Evolutionary conservation across 2,329 filamentous ascomycete genomes (phyloP), one percentile per base, ranked within the genome.

Genomic region (Colletotrichum falcatum): DNA sequence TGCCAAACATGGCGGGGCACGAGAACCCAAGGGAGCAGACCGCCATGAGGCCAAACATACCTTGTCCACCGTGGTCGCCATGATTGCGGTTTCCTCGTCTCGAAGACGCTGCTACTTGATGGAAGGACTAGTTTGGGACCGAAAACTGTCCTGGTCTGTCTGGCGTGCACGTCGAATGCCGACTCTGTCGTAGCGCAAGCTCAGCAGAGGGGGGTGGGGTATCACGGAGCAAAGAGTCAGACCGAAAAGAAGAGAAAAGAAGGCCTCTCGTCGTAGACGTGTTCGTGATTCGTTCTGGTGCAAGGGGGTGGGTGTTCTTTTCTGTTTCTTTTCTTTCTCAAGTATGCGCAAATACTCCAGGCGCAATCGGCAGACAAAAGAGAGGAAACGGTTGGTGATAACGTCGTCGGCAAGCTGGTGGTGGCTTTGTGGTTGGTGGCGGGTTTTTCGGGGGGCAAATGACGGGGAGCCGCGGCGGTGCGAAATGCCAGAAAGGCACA

Each of bases 51-150:
- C 39, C 26, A 35, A 46, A 78, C 88, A 75, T 80, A 93, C 94
- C 92, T 98, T 98, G 78, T 98, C 95, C 81, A 98, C 94, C 51
- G 95, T 98, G 72, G 95, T 98, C 88, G 95, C 88, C 96, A 98
- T 98, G 78, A 82, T 92, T 86, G 80, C 80, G 77, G 73, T 72
- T 37, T 68, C 71, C 30, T 48, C 44, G 65, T 70, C 56, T 44
- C 48, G 70, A 56, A 58, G 58, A 48, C 51, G 49, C 46, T 58
- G 28, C 39, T 66, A 48, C 30, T 28, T 30, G 30, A 48, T 54
- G 37, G n/a, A 56, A 35, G 39, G 60, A 33, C 48, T 55, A n/a
- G 30, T 26, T 54, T 42, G 48, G 28, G 5, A 23, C 39, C 20
- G 8, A n/a, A 28, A 42, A 37, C 53, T 37, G n/a, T 46, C 44